Base-by-base conservation (phyloP, 2,329 filamentous ascomycete species). In the Cytospora chrysosperma region DNA sequence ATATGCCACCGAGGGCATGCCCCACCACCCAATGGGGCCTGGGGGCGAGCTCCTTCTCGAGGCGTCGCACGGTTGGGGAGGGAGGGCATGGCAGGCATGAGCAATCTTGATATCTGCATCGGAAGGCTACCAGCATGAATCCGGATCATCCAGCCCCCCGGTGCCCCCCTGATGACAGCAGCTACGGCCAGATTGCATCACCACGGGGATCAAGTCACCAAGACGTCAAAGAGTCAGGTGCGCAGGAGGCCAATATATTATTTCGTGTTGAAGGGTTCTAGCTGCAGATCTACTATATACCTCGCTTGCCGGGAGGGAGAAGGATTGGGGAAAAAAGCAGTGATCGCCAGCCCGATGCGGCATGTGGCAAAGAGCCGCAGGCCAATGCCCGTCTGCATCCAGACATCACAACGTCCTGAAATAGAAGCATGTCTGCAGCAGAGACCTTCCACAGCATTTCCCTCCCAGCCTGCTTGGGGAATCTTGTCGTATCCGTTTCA, bases 361-460 rank as follows among this genome's bases (percentile, higher is more conserved):
- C 49, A 53, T 21, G 59, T 61, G 59, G 59, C 51, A 37, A 61
- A 51, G 40, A 61, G 59, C 59, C 59, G 37, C 51, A 61, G 21
- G 28, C 51, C 59, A 61, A 55, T 61, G 51, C 59, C n/a, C 51
- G 51, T 61, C 51, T 54, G 51, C 27, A 32, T 26, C 19, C 51
- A n/a, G 37, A n/a, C 43, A 27, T 19, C n/a, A n/a, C 49, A 21
- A 27, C 21, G 32, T 19, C 12, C 43, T 51, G 34, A 32, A 49
- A 30, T n/a, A n/a, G 21, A 9, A 32, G 21, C 34, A 21, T 24
- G 32, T 17, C 9, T 27, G 12, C 43, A 27, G 50, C 58, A 43
- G n/a, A 43, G 32, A 26, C 21, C 32, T 30, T 49, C 3, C 28
- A 47, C 37, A 40, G 37, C 37, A 19, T 8, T 40, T 40, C 37